Percentiles rank a stretch among this genome's conserved stretches.
Evolutionary conservation across 306 rosid genomes (phyloP).

Genomic region (Lotus japonicus): DNA sequence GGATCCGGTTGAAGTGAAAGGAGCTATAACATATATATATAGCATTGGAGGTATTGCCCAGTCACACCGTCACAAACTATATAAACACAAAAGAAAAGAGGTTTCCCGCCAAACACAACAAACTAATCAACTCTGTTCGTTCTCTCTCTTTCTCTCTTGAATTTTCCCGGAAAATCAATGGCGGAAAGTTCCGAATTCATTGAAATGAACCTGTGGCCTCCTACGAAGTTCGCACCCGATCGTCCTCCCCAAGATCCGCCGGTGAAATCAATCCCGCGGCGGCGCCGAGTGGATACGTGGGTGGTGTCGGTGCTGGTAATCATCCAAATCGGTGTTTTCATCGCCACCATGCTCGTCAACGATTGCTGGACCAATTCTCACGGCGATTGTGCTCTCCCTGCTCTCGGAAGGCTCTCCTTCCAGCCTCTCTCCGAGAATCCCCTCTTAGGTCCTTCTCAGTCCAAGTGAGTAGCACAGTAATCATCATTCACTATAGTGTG

Average conservation of each 20-base stretch:
- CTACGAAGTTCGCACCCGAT: constrained; percentile 14
- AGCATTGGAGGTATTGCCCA: no score
- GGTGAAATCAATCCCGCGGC: constrained; percentile 30
- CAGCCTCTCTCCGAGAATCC: constrained; percentile 87
- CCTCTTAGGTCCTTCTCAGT: constrained; percentile 84
- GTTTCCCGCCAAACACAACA: constrained; percentile 74
- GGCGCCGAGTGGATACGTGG: constrained; percentile 72
- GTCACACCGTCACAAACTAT: no score
- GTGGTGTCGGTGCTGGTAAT: constrained; percentile 72
- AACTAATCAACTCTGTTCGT: background rate
- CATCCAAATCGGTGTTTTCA: constrained; percentile 62
- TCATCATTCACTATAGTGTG: no score
- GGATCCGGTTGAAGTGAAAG: constrained; percentile 20
- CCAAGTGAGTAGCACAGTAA: constrained; percentile 46
- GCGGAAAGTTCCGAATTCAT: constrained; percentile 32
- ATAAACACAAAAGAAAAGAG: background rate
- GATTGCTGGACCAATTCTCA: constrained; percentile 75
- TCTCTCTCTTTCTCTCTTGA: background rate
- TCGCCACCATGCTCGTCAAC: constrained; percentile 65
- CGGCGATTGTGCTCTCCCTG: constrained; percentile 50
- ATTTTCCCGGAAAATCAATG: constrained; percentile 23
- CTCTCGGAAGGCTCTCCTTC: constrained; percentile 72
- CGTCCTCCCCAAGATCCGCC: constrained; percentile 28
- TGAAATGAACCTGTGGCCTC: constrained; percentile 43
- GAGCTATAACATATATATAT: no score